Evolutionary conservation across 768 basidiomycete species (phyloP), one percentile per base, ranked within the genome.

Genomic region (Amanita rubescens): DNA sequence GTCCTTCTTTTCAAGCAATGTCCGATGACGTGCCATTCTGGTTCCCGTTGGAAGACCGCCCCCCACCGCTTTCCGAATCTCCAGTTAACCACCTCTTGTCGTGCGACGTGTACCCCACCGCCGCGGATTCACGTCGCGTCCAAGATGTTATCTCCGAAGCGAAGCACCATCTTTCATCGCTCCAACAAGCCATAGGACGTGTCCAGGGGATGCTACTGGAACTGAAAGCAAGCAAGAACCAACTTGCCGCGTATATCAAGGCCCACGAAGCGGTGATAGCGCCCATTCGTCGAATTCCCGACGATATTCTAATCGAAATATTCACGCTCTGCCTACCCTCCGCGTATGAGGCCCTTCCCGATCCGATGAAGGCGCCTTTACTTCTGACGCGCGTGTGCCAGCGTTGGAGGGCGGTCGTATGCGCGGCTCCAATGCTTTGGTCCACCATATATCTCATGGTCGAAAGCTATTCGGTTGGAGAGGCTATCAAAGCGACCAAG

Each of bases 341-440:
- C 1, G 11, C 30, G 11, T 56, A 55, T 20, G 60, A 62, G 39
- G 54, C 60, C 24, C 25, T 52, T 11, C 60, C 63, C 44, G 53
- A 49, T 14, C 11, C 30, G 4, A 20, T 35, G 5, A 53, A 59
- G 19, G 51, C 61, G 1, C 64, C 65, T 7, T 35, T 66, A 10
- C 50, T 64, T 0, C 55, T 68, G 0, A 57, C 56, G 15, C 56
- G 46, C 11, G 53, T 68, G 5, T 64, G 60, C 27, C 53, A 55
- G 3, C 17, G 44, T 2, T 65, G 66, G 66, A 52, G 65, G 7
- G 34, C 50, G 22, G 46, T 65, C 12, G 58, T 59, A 0, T 43
- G 60, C 20, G 44, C 60, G 2, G 63, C 63, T 6, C 64, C 67
- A 1, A 47, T 37, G 15, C 55, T 66, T 2, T 68, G 67, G 63